phyloP scores from a whole-genome alignment of 2,329 filamentous ascomycete genomes.

The Dactylonectria macrodidyma region DNA sequence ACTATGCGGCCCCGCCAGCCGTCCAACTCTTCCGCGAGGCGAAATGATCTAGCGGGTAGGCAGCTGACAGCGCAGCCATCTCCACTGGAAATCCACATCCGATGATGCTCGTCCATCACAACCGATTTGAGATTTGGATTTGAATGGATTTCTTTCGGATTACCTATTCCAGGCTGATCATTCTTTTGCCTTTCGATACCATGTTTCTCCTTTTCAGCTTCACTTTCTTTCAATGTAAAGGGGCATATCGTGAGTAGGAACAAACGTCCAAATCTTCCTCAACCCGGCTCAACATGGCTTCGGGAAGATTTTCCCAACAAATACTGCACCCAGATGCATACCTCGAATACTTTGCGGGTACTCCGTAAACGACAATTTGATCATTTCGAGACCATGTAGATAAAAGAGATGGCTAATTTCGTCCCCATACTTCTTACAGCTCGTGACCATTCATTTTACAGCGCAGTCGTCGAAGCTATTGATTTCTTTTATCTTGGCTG shows the following conservation, averaged over 20 bases:
- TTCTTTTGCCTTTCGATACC: no score
- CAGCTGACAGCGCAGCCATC: slow-evolving; percentile 31
- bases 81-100: slow-evolving; percentile 25
- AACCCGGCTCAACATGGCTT: not conserved
- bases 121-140: not conserved
- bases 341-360: not conserved
- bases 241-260: not conserved
- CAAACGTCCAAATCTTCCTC: not conserved
- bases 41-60: slow-evolving; percentile 25
- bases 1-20: slow-evolving; percentile 27
- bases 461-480: slow-evolving; percentile 9
- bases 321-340: not conserved
- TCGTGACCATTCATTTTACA: not conserved
- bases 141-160: not conserved
- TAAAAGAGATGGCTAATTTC: not conserved
- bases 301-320: not conserved
- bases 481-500: slow-evolving; percentile 1
- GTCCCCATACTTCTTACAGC: not conserved
- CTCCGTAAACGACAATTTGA: not conserved
- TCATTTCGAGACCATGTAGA: not conserved
- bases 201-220: no score
- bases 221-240: not conserved
- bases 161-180: no score
- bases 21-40: slow-evolving; percentile 23
- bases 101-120: not conserved